These are phyloP conservation scores for Lipomyces spencermartinsiae DNA, from an alignment of 805 yeast species.

Conservation along the genomic window DNA sequence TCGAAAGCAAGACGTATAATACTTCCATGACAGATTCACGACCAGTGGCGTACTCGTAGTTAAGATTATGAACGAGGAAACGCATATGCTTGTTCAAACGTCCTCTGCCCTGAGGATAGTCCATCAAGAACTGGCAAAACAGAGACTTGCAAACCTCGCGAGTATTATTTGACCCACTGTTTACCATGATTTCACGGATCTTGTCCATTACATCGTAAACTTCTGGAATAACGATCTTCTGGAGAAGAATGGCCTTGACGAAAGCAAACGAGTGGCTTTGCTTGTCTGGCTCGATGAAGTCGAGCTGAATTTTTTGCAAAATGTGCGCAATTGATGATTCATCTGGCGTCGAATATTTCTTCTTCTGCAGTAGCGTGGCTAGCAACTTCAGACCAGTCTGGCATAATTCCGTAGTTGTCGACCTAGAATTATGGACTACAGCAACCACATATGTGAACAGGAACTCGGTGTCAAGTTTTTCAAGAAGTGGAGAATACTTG, in stretches of 20 bases:
- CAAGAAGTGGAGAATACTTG: conserved; percentile 61
- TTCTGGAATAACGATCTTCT: conserved; percentile 80
- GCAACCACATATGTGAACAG: conserved; percentile 47
- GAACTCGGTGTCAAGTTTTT: conserved; percentile 47
- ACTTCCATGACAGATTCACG: conserved; percentile 90
- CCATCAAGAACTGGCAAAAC: conserved; percentile 85
- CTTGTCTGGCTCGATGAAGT: conserved; percentile 84
- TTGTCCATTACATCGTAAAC: conserved; percentile 86
- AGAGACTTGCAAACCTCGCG: conserved; percentile 84
- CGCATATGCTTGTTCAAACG: conserved; percentile 82
- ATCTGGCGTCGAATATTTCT: conserved; percentile 67
- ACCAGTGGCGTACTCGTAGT: conserved; percentile 85
- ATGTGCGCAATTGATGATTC: conserved; percentile 76
- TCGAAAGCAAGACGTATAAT: conserved; percentile 69
- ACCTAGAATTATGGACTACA: conserved; percentile 75
- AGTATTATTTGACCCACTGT: conserved; percentile 81
- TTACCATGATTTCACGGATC: conserved; percentile 83
- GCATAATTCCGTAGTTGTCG: conserved; percentile 77
- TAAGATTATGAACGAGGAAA: conserved; percentile 77
- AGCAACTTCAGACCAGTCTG: conserved; percentile 80
- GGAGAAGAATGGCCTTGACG: conserved; percentile 74
- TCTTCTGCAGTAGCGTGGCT: conserved; percentile 73
- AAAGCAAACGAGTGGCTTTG: conserved; percentile 90
- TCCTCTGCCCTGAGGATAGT: conserved; percentile 91
- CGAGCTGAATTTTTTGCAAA: conserved; percentile 76